These are phyloP conservation scores for Colletotrichum cordylinicola DNA, from an alignment of 2,329 filamentous ascomycete genomes.

Conservation along the genomic window DNA sequence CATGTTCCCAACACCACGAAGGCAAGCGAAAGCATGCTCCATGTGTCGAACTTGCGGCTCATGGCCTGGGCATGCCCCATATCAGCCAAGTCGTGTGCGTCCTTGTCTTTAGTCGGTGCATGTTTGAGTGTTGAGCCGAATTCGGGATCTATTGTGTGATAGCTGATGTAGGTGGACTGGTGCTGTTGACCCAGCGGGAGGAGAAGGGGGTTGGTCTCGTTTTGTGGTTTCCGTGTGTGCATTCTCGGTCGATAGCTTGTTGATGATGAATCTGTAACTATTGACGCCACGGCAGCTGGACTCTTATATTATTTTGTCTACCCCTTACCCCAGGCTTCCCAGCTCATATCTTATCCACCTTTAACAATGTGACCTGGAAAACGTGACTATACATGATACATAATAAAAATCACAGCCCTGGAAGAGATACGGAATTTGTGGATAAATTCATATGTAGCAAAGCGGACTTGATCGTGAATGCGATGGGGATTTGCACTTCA, in stretches of 20 bases:
- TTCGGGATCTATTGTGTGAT: neutral
- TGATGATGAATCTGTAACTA: neutral
- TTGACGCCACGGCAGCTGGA: conserved; percentile 19
- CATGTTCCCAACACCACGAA: conserved; percentile 64
- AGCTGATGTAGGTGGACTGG: neutral
- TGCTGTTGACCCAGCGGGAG: neutral
- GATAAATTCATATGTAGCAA: neutral
- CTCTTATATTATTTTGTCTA: conserved; percentile 3
- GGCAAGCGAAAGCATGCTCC: conserved; percentile 62
- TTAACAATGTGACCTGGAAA: neutral
- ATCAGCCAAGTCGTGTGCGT: conserved; percentile 44
- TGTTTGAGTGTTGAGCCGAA: neutral
- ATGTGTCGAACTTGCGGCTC: conserved; percentile 54
- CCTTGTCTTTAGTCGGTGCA: conserved; percentile 28
- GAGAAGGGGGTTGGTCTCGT: neutral
- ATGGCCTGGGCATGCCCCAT: conserved; percentile 45
- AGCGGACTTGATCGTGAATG: neutral
- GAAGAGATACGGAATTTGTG: neutral
- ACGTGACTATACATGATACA: neutral
- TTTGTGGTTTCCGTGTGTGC: neutral
- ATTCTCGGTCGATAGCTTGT: neutral
- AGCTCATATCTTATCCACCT: neutral
- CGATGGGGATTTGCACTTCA: neutral
- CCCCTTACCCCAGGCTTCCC: neutral
- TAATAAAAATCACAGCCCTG: neutral